These are phyloP conservation scores for Spencermartinsiella ligniputridi DNA, from an alignment of 1,139 yeast genomes.

Conservation along the genomic window DNA sequence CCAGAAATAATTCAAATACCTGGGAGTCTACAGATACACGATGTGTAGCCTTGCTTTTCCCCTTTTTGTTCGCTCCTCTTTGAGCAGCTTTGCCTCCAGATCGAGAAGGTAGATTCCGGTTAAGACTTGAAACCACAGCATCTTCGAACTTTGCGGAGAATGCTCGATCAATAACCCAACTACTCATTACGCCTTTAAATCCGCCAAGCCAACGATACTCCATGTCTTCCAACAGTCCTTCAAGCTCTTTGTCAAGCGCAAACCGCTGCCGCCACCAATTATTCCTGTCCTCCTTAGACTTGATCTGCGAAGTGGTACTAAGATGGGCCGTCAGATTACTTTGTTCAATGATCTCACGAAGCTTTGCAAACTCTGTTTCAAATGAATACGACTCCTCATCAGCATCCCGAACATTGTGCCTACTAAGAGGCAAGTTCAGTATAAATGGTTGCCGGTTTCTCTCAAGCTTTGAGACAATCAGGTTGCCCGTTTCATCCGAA, in stretches of 20 bases:
- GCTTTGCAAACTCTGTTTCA: conserved; percentile 41
- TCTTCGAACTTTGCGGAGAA: conserved; percentile 38
- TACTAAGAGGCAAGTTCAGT: conserved; percentile 55
- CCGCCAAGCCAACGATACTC: conserved; percentile 82
- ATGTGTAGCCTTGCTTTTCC: conserved; percentile 10
- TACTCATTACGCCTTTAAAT: conserved; percentile 56
- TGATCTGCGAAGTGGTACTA: conserved; percentile 33
- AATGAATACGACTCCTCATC: conserved; percentile 45
- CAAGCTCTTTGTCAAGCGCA: conserved; percentile 53
- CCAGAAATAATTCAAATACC: conserved; percentile 50
- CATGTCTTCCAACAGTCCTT: conserved; percentile 50
- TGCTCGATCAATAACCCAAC: conserved; percentile 28
- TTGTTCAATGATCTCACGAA: conserved; percentile 49
- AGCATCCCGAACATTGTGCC: conserved; percentile 46
- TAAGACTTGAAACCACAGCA: conserved; percentile 36
- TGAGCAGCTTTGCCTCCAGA: conserved; percentile 2
- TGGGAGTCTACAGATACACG: conserved; percentile 45
- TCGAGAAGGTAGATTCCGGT: conserved; percentile 34
- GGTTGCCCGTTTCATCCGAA: conserved; percentile 54
- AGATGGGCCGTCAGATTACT: conserved; percentile 57
- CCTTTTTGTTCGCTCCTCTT: conserved; percentile 6
- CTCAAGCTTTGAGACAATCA: conserved; percentile 49
- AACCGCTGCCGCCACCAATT: conserved; percentile 78
- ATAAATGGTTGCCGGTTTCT: conserved; percentile 41
- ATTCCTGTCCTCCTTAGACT: conserved; percentile 58